phyloP scores from a whole-genome alignment of 306 rosid genomes.

The Acacia melanoxylon region DNA sequence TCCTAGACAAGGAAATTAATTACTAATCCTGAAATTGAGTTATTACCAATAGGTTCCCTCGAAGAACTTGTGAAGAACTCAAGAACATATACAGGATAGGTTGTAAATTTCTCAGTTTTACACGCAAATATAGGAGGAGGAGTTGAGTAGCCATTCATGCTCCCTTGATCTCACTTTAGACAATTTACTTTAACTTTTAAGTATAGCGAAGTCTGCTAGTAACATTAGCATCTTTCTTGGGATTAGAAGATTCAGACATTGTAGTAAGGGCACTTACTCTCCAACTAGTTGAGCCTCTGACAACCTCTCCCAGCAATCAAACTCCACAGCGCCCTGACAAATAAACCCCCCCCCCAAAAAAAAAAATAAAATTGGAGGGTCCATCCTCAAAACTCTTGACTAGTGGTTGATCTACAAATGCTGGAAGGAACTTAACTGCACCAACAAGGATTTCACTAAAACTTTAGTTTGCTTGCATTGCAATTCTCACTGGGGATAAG shows the following conservation, averaged over 20 bases:
- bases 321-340: background rate
- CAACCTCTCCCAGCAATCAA: background rate
- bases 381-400: background rate
- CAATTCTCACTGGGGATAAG: background rate
- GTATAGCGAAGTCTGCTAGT: background rate
- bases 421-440: too few species aligned
- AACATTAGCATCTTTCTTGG: background rate
- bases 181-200: background rate
- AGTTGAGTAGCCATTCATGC: too few species aligned
- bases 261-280: background rate
- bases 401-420: background rate
- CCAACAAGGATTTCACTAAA: too few species aligned
- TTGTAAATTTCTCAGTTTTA: background rate
- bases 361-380: background rate
- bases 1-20: background rate
- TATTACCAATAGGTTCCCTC: background rate
- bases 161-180: background rate
- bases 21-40: background rate
- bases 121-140: background rate
- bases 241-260: background rate
- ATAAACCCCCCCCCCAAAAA: background rate
- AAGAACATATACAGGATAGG: background rate
- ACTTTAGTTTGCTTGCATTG: background rate
- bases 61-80: background rate
- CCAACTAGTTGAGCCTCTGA: background rate